A percentile compares a stretch with the other conserved stretches of the same genome.
Evolutionary conservation across 768 basidiomycete genomes (phyloP).

Genomic region (Chalciporus piperatus): DNA sequence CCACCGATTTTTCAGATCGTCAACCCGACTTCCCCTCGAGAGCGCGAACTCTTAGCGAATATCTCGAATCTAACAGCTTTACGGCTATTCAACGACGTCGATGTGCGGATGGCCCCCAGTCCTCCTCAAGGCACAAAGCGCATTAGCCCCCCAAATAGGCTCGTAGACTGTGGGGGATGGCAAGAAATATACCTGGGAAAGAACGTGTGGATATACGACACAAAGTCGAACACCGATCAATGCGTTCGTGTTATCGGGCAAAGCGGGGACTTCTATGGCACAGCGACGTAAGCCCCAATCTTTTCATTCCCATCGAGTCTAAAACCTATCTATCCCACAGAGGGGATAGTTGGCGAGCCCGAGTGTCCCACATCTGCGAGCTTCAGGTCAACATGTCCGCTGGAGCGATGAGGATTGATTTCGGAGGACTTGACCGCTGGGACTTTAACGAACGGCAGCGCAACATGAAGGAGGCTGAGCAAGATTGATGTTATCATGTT

Average conservation of each 20-base stretch:
- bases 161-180: conserved; percentile 62
- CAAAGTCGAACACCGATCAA: conserved; percentile 60
- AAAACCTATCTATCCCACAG: conserved; percentile 36
- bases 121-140: conserved; percentile 45
- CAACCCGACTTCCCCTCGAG: conserved; percentile 40
- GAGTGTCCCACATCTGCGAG: conserved; percentile 67
- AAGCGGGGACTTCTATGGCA: conserved; percentile 64
- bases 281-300: conserved; percentile 61
- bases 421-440: conserved; percentile 75
- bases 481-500: neutral
- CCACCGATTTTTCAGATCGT: conserved; percentile 53
- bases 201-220: conserved; percentile 74
- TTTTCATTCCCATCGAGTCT: neutral
- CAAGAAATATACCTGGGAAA: conserved; percentile 73
- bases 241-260: conserved; percentile 67
- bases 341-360: conserved; percentile 79
- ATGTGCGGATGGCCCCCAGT: conserved; percentile 53
- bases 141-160: conserved; percentile 49
- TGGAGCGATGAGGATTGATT: conserved; percentile 65
- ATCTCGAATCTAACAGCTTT: conserved; percentile 67
- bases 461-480: conserved; percentile 58
- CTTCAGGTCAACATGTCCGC: conserved; percentile 65
- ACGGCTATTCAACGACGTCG: conserved; percentile 70
- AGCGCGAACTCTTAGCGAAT: conserved; percentile 40
- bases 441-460: conserved; percentile 59